A percentile compares a stretch with the other conserved stretches of the same genome.
These are phyloP conservation scores for Gymnopus androsaceus DNA, from an alignment of 1,284 basidiomycete species.

Conservation along the genomic window DNA sequence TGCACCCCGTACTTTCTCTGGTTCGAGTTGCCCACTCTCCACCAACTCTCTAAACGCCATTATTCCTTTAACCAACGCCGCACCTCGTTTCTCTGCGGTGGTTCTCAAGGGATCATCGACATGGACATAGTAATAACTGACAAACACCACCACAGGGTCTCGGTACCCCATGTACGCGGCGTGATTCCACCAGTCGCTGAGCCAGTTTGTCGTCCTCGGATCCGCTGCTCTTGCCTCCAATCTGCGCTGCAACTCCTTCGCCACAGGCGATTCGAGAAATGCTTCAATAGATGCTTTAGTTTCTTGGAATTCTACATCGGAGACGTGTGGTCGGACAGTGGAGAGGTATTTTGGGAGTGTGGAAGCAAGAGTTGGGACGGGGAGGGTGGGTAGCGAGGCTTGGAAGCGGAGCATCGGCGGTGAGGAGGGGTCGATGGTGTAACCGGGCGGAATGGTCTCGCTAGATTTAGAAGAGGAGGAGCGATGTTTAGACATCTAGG, in stretches of 20 bases:
- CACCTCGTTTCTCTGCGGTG: constrained; percentile 70
- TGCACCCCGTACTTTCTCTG: constrained; percentile 81
- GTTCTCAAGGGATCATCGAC: constrained; percentile 63
- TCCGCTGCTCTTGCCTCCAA: constrained; percentile 40
- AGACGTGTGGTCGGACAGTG: constrained; percentile 75
- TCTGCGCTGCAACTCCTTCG: constrained; percentile 36
- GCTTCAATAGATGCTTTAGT: constrained; percentile 65
- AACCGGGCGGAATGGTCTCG: constrained; percentile 25
- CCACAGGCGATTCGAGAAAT: constrained; percentile 74
- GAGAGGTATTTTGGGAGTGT: constrained; percentile 88
- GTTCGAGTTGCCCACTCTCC: constrained; percentile 83
- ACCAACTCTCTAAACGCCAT: constrained; percentile 81
- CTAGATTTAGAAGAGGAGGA: constrained; percentile 11
- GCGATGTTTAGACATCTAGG: constrained; percentile 18
- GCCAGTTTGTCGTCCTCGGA: constrained; percentile 76
- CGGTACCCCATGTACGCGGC: constrained; percentile 84
- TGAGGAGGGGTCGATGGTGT: constrained; percentile 42
- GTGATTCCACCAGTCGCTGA: constrained; percentile 98
- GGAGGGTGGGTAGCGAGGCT: constrained; percentile 77
- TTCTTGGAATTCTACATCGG: constrained; percentile 58
- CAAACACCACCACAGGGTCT: constrained; percentile 91
- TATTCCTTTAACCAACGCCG: constrained; percentile 80
- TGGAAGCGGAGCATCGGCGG: constrained; percentile 82
- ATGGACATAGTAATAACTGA: constrained; percentile 96
- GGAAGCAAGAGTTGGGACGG: constrained; percentile 80